Conservation (phyloP, 345 rosid species). For the Mangifera indica region DNA sequence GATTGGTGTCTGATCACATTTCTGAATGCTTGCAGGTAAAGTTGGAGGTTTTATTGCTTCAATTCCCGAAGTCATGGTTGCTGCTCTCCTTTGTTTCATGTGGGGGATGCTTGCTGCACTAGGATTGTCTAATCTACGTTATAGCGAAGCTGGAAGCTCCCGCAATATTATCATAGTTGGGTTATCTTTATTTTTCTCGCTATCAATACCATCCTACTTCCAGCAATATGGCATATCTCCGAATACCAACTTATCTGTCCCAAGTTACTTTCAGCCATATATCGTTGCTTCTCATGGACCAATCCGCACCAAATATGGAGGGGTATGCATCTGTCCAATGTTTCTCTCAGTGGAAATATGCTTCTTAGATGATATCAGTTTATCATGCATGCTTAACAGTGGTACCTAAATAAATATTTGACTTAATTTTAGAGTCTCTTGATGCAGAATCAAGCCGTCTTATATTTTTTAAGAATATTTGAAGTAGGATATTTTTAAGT, state of each 20-base stretch:
- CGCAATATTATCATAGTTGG: slow-evolving; percentile 93
- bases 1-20: slow-evolving; percentile 7
- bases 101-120: slow-evolving; percentile 96
- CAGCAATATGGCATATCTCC: slow-evolving; percentile 90
- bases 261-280: slow-evolving; percentile 86
- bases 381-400: too few species aligned
- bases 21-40: slow-evolving; percentile 57
- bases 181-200: slow-evolving; percentile 76
- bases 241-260: slow-evolving; percentile 70
- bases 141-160: slow-evolving; percentile 98
- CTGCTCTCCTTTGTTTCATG: slow-evolving; percentile 96
- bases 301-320: slow-evolving; percentile 59
- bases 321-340: slow-evolving; percentile 59
- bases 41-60: slow-evolving; percentile 97
- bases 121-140: slow-evolving; percentile 90
- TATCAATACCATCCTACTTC: slow-evolving; percentile 89
- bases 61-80: slow-evolving; percentile 94
- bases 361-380: too few species aligned
- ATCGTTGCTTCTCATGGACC: slow-evolving; percentile 92
- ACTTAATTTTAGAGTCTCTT: too few species aligned
- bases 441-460: too few species aligned
- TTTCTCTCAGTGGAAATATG: background rate
- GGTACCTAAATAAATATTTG: too few species aligned
- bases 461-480: too few species aligned
- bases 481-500: too few species aligned